Base-by-base conservation (phyloP, 345 rosid genomes). In the Populus deltoides region DNA sequence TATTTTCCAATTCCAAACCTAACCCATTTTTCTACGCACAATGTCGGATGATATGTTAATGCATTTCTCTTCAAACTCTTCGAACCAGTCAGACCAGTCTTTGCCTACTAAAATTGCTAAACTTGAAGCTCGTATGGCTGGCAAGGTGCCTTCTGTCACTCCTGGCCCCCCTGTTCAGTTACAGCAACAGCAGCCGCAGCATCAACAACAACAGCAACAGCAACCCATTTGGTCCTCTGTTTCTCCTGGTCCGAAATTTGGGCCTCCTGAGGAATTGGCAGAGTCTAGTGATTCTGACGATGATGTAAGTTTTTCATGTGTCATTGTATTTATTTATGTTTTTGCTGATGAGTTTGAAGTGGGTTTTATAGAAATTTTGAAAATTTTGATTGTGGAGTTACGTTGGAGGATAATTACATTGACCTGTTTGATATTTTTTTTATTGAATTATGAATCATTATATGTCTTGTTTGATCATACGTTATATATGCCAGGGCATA, bases 81-180 rank as follows among this genome's bases (percentile, higher is more conserved):
- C 99, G 0, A 97, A 97, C 84, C 98, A 90, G 81, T 97, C 99
- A 22, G 99, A 97, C 89, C 91, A 90, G 72, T 94, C 98, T 71
- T 63, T 95, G 31, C 99, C 98, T 77, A 89, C 92, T 65, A 97
- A 97, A 85, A 90, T 97, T 77, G 99, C 99, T 24, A 97, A 97
- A 89, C 99, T 97, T 47, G 99, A 97, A 86, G 99, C 99, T 68
- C 99, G 99, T 61, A 75, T 97, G 88, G 93, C 90, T n/a, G 97
- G 99, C 24, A 97, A 91, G 83, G 82, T 90, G 51, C 61, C 98
- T 43, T 81, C 92, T 0, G 79, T 84, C 61, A 62, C 76, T 22
- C 31, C 63, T 73, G 71, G 72, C 73, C 31, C 83, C 16, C 59
- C 80, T 12, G 47, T 75, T 36, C 83, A 11, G 81, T 74, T 9